Conservation (phyloP, 2,329 filamentous ascomycete genomes). For the Pseudogymnoascus sp. region DNA sequence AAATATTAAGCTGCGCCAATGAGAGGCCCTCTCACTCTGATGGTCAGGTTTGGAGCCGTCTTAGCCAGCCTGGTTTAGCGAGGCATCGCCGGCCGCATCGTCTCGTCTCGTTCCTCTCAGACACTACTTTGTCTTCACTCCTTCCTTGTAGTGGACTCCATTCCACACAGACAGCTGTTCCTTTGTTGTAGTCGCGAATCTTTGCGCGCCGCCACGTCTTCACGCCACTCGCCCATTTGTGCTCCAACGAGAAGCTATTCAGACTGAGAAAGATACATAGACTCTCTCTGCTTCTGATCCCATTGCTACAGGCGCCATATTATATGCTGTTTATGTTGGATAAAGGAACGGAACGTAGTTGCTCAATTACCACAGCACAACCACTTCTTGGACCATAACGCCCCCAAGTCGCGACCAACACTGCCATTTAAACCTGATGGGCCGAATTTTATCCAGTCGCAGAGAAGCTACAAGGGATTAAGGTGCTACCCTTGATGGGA, state of each 20-base stretch:
- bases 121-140: not conserved
- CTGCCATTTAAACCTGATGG: constrained; percentile 1
- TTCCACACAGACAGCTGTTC: not conserved
- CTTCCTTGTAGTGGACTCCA: not conserved
- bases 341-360: constrained; percentile 1
- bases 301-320: not conserved
- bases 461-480: not conserved
- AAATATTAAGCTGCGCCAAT: not conserved
- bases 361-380: not conserved
- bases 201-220: not conserved
- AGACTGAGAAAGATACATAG: not conserved
- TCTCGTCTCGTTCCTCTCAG: not conserved
- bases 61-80: constrained; percentile 6
- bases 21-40: not conserved
- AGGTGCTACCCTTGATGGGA: not conserved
- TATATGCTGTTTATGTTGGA: not conserved
- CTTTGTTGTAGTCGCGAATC: not conserved
- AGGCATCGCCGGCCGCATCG: constrained; percentile 1
- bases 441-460: not conserved
- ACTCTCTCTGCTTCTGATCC: not conserved
- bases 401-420: not conserved
- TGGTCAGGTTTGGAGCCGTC: not conserved
- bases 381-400: not conserved
- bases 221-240: not conserved
- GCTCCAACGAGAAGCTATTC: not conserved